Conservation (phyloP, 1,284 basidiomycete genomes). For the Apiotrichum laibachii region DNA sequence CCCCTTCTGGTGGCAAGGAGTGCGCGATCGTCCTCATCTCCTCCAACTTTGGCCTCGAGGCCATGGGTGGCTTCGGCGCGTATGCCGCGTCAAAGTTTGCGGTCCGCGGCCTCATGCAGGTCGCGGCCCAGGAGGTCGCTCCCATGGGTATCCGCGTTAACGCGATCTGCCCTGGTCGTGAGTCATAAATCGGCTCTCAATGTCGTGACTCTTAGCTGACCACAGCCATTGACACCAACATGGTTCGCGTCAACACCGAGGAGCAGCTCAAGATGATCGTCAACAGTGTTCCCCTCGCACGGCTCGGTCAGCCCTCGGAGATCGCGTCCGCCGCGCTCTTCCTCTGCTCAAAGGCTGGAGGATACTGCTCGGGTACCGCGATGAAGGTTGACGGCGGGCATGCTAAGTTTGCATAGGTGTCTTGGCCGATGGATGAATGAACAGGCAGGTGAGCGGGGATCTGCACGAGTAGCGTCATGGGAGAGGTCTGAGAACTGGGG, state of each 20-base stretch:
- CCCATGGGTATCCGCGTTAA: slow-evolving; percentile 34
- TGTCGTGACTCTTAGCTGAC: background rate
- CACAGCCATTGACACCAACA: slow-evolving; percentile 22
- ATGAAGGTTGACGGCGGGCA: slow-evolving; percentile 32
- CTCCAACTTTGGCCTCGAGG: slow-evolving; percentile 31
- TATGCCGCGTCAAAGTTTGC: slow-evolving; percentile 37
- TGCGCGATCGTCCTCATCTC: slow-evolving; percentile 28
- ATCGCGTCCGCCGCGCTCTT: slow-evolving; percentile 30
- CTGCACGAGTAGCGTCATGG: no score
- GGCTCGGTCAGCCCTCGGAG: slow-evolving; percentile 29
- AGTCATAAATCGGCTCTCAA: background rate
- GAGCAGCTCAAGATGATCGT: slow-evolving; percentile 16
- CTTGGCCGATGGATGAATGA: no score
- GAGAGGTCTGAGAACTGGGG: no score
- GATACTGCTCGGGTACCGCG: slow-evolving; percentile 26
- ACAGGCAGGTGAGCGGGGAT: no score
- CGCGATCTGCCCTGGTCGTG: slow-evolving; percentile 25
- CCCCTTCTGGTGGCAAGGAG: slow-evolving; percentile 21
- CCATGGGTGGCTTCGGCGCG: slow-evolving; percentile 20
- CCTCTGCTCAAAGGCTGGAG: slow-evolving; percentile 23
- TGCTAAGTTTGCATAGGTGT: slow-evolving; percentile 6
- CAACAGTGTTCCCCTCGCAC: slow-evolving; percentile 16
- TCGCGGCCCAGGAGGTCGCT: slow-evolving; percentile 30
- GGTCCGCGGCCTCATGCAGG: slow-evolving; percentile 28
- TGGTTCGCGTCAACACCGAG: slow-evolving; percentile 14